These are phyloP conservation scores for Sugiyamaella qingdaonensis DNA, from an alignment of 805 yeast species.

Conservation along the genomic window DNA sequence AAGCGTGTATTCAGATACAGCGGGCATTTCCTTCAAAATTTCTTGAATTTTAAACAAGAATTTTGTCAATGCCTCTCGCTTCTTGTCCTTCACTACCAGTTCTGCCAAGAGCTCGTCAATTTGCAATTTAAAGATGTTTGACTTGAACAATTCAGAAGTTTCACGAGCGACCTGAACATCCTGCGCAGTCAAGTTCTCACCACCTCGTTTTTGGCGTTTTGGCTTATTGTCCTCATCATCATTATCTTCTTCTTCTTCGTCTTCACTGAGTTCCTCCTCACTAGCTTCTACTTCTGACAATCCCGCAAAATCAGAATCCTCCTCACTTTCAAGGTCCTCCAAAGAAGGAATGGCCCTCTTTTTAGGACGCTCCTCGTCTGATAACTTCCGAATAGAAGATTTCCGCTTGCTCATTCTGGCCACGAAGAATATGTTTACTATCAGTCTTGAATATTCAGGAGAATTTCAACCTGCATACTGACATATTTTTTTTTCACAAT, in stretches of 20 bases:
- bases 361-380: conserved; percentile 3
- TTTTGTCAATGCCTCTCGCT: conserved; percentile 63
- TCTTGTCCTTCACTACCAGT: conserved; percentile 66
- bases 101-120: conserved; percentile 88
- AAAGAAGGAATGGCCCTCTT: conserved; percentile 5
- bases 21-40: conserved; percentile 44
- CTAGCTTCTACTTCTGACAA: conserved; percentile 27
- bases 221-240: conserved; percentile 18
- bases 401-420: conserved; percentile 3
- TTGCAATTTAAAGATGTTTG: conserved; percentile 91
- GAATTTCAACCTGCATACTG: too few relatives aligned
- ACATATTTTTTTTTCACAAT: too few relatives aligned
- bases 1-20: conserved; percentile 45
- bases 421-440: too few relatives aligned
- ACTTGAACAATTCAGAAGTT: conserved; percentile 89
- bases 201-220: conserved; percentile 5
- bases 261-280: conserved; percentile 21
- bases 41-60: conserved; percentile 65
- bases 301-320: conserved; percentile 18
- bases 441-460: too few relatives aligned
- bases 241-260: conserved; percentile 23
- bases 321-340: conserved; percentile 8
- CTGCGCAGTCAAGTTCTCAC: conserved; percentile 43
- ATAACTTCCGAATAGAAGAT: neutral
- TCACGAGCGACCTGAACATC: conserved; percentile 90